Evolutionary conservation across 164 flowering plant species (phyloP), one percentile per base, ranked within the genome.

Genomic region (Aristolochia contorta): DNA sequence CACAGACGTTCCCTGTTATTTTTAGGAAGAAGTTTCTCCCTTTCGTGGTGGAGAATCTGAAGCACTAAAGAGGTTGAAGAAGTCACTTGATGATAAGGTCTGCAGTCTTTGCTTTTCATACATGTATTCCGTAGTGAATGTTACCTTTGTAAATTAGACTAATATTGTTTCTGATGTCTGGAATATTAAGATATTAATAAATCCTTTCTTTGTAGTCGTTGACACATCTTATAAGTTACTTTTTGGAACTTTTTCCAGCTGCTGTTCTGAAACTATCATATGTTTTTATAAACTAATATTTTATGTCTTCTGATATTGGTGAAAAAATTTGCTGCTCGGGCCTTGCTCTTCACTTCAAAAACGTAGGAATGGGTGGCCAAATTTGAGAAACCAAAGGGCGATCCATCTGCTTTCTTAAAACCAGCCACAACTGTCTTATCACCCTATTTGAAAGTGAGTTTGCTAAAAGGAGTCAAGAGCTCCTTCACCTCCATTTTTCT

Each of bases 351-450:
- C 45, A 41, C 62, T 69, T n/a, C 27, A 30, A 47, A 4, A 61
- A 45, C 71, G 58, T 67, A 89, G 98, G 84, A 75, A 20, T 92
- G 97, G 98, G 96, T 92, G 56, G 93, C 91, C 47, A 80, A 79
- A 59, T 92, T 92, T 74, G 96, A 89, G 84, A 89, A 92, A 78
- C 98, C 96, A 46, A 92, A 87, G 72, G 93, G 94, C 2, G 86
- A 92, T 54, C 98, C 98, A 19, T 82, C 96, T 71, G 83, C 89
- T 50, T 92, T 84, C 73, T 41, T 83, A 55, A 87, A 80, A 65
- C 96, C 98, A 23, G 96, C 96, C 68, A 92, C 98, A 53, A 92
- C 98, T 60, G 89, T 89, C 61, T 61, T 92, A 43, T 92, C 96
- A 25, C 96, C 96, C 19, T 92, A 92, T 69, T 77, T 92, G 80